These are phyloP conservation scores for Endocalyx cinctus DNA, from an alignment of 2,329 filamentous ascomycete species.

Conservation along the genomic window DNA sequence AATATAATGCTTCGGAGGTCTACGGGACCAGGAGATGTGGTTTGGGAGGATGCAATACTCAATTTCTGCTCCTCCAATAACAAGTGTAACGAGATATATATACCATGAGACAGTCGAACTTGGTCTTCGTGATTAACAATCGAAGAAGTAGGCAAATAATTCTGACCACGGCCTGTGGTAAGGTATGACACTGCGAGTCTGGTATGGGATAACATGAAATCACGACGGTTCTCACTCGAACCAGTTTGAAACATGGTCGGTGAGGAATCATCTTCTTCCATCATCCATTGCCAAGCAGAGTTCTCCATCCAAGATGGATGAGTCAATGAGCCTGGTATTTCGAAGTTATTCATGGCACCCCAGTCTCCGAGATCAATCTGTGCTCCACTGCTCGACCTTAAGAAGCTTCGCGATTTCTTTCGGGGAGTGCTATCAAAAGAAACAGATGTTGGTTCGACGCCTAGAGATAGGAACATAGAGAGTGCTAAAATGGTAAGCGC, in stretches of 20 bases:
- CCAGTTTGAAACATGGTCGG: conserved; percentile 21
- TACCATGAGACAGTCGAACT: conserved; percentile 58
- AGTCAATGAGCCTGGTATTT: conserved; percentile 43
- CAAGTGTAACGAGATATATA: conserved; percentile 75
- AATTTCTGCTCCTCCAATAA: conserved; percentile 88
- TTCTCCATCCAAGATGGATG: conserved; percentile 57
- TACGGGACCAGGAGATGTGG: conserved; percentile 37
- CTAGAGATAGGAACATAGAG: conserved; percentile 57
- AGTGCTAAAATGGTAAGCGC: conserved; percentile 61
- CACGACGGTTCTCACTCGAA: conserved; percentile 17
- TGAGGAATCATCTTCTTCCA: conserved; percentile 47
- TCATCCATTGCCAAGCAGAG: conserved; percentile 66
- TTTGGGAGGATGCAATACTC: conserved; percentile 50
- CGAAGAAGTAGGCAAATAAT: conserved; percentile 62
- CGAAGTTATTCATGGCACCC: conserved; percentile 42
- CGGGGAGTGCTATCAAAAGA: conserved; percentile 13
- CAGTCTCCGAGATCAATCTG: conserved; percentile 34
- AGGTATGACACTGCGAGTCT: conserved; percentile 62
- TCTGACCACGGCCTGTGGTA: conserved; percentile 52
- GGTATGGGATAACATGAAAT: conserved; percentile 49
- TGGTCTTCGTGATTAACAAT: conserved; percentile 50
- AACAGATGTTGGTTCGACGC: conserved; percentile 27
- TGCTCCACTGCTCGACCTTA: conserved; percentile 27
- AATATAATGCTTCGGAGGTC: conserved; percentile 69
- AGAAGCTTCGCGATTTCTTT: conserved; percentile 19